A percentile compares a stretch with the other conserved stretches of the same genome.
Evolutionary conservation across 2,329 filamentous ascomycete species (phyloP).

Genomic region (Cytospora paraplurivora): DNA sequence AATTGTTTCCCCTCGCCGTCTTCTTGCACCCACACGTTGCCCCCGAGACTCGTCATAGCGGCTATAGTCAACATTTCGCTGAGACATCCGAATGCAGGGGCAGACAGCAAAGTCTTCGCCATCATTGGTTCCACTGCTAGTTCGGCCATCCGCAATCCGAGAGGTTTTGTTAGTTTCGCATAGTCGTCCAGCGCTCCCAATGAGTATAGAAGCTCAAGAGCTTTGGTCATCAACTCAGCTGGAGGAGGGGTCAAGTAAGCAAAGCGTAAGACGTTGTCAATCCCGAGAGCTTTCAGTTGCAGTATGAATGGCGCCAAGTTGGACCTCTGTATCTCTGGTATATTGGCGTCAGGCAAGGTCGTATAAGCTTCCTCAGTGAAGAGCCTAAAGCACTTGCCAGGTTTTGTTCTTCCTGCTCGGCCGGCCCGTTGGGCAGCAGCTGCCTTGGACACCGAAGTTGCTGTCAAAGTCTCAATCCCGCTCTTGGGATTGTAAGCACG

Average conservation of each 20-base stretch:
- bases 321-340: constrained; percentile 89
- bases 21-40: constrained; percentile 79
- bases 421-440: constrained; percentile 91
- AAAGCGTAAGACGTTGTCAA: constrained; percentile 91
- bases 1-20: constrained; percentile 75
- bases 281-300: constrained; percentile 91
- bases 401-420: constrained; percentile 82
- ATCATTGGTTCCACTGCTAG: constrained; percentile 93
- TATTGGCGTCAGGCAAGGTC: constrained; percentile 68
- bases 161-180: constrained; percentile 83
- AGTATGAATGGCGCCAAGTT: constrained; percentile 87
- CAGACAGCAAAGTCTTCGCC: constrained; percentile 80
- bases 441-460: constrained; percentile 82
- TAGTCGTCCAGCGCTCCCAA: constrained; percentile 86
- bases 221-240: constrained; percentile 79
- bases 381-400: constrained; percentile 91
- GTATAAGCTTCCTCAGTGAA: constrained; percentile 79
- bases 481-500: constrained; percentile 81
- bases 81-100: constrained; percentile 73
- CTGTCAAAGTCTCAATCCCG: constrained; percentile 84
- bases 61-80: constrained; percentile 89
- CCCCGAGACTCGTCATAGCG: constrained; percentile 88
- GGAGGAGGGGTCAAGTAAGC: constrained; percentile 87
- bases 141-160: constrained; percentile 92
- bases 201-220: constrained; percentile 83